Conservation (phyloP, 768 basidiomycete species). For the Sporobolomyces pararoseus region DNA sequence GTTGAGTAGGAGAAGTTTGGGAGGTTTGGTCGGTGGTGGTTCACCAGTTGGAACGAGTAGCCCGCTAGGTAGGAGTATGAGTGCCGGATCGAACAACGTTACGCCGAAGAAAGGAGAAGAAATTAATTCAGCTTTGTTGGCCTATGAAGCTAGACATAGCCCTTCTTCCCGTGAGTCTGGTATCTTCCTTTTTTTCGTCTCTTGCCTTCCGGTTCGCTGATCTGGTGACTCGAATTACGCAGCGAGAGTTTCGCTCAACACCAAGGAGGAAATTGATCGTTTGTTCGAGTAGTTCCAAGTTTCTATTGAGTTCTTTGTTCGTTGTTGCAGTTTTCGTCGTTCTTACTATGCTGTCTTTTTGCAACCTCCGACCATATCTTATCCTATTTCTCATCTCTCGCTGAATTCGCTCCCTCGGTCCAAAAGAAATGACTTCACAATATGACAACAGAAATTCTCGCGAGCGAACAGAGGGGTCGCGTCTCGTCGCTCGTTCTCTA, state of each 20-base stretch:
- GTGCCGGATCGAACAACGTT: not conserved
- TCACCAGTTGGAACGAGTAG: not conserved
- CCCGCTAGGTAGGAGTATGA: not conserved
- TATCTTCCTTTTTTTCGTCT: not conserved
- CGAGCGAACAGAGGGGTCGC: no score
- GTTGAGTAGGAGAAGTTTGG: not conserved
- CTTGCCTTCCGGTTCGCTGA: not conserved
- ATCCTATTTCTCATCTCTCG: no score
- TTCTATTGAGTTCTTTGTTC: no score
- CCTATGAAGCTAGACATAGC: conserved; percentile 36
- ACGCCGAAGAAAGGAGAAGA: conserved; percentile 1
- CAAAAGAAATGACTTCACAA: no score
- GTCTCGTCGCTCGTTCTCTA: no score
- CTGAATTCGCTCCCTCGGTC: no score
- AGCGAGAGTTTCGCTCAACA: conserved; percentile 23
- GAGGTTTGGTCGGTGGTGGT: not conserved
- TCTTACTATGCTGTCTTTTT: no score
- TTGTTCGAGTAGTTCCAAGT: conserved; percentile 32
- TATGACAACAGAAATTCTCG: no score
- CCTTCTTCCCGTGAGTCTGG: conserved; percentile 6
- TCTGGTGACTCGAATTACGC: not conserved
- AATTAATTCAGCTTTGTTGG: conserved; percentile 4
- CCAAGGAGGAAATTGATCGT: conserved; percentile 31
- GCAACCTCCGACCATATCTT: no score
- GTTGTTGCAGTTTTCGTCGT: no score